Percentiles rank a stretch among this genome's conserved stretches.
Evolutionary conservation across 73 alveolate species (phyloP).

Genomic region (Paramecium sexaurelia): DNA sequence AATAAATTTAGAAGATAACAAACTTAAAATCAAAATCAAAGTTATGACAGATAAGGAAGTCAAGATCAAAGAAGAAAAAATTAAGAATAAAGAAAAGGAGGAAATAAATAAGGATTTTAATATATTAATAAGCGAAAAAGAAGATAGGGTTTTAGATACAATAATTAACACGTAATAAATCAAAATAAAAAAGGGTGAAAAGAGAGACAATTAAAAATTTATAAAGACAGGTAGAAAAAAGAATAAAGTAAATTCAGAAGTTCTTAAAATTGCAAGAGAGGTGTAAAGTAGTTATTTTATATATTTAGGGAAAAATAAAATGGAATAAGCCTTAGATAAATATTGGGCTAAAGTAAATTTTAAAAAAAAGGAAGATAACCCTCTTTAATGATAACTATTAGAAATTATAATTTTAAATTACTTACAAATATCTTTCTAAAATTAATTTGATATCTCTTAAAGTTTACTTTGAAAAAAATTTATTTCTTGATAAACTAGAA

Average conservation of each 20-base stretch:
- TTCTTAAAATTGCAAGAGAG: background rate
- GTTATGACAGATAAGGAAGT: background rate
- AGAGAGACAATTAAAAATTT: background rate
- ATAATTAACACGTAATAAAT: background rate
- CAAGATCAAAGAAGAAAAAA: background rate
- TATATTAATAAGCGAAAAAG: background rate
- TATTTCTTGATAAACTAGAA: no score
- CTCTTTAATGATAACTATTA: background rate
- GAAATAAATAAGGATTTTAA: background rate
- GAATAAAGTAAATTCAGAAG: background rate
- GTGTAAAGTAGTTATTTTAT: background rate
- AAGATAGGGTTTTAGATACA: background rate
- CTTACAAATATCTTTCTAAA: background rate
- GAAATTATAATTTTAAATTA: background rate
- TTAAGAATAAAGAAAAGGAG: background rate
- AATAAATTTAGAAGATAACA: background rate
- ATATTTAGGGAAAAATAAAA: background rate
- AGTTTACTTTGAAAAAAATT: no score
- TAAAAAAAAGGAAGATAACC: background rate
- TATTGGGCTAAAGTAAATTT: background rate
- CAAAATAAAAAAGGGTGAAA: background rate
- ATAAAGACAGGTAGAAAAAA: background rate
- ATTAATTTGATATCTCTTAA: no score
- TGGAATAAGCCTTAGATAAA: background rate
- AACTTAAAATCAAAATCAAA: constrained; percentile 14